Evolutionary conservation across 495 filamentous ascomycete species (phyloP).

Genomic region (Usnea hakonensis): DNA sequence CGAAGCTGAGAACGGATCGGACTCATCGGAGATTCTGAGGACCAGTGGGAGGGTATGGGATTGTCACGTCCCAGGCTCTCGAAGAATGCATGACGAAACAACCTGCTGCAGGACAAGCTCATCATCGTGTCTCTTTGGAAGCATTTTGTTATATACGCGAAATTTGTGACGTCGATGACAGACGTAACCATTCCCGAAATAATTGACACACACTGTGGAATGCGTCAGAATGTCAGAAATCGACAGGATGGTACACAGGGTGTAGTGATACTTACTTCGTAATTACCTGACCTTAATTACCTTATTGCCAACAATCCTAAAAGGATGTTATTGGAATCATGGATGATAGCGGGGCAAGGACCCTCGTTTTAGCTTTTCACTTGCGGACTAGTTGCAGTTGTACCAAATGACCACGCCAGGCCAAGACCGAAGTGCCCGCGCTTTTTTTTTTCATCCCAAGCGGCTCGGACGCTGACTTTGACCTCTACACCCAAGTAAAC

Average conservation of each 20-base stretch:
- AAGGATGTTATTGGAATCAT: no score
- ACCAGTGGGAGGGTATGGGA: not conserved
- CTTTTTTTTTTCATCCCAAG: constrained; percentile 7
- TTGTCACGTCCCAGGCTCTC: not conserved
- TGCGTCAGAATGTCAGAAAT: not conserved
- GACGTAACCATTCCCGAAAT: not conserved
- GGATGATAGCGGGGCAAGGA: no score
- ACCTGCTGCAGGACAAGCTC: not conserved
- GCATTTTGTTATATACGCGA: constrained; percentile 1
- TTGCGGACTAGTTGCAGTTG: not conserved
- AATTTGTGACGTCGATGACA: not conserved
- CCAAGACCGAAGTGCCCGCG: constrained; percentile 1
- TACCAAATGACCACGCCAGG: not conserved
- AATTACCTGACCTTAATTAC: no score
- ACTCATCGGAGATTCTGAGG: not conserved
- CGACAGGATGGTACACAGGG: no score
- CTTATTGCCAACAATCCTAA: no score
- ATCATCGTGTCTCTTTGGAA: not conserved
- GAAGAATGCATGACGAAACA: not conserved
- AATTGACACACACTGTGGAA: constrained; percentile 3
- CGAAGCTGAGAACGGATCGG: not conserved
- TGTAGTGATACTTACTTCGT: no score
- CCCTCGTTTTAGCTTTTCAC: not conserved
- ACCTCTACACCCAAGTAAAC: not conserved
- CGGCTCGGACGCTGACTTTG: constrained; percentile 12